phyloP scores from a whole-genome alignment of 495 filamentous ascomycete species.

The Hypoxylon crocopeplum region DNA sequence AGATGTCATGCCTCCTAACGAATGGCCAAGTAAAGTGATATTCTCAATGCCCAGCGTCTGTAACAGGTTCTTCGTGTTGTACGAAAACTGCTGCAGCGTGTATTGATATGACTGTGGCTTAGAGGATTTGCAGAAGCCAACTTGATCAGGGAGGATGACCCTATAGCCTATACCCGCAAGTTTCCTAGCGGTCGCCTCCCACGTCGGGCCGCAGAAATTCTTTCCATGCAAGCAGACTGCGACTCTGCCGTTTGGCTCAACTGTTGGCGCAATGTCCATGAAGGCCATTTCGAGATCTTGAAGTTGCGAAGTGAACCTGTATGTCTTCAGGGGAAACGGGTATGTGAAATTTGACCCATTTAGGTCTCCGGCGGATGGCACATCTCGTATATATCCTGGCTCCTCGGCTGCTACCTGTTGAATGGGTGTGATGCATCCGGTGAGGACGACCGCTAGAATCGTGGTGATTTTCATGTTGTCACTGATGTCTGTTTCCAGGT shows the following conservation, averaged over 20 bases:
- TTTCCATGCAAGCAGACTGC: constrained; percentile 54
- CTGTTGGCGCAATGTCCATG: constrained; percentile 49
- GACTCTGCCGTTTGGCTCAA: constrained; percentile 35
- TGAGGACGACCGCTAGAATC: constrained; percentile 13
- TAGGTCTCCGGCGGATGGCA: constrained; percentile 40
- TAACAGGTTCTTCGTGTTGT: constrained; percentile 49
- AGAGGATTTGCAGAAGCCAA: constrained; percentile 58
- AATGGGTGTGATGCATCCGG: constrained; percentile 7
- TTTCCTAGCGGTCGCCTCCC: constrained; percentile 43
- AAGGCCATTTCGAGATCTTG: constrained; percentile 53
- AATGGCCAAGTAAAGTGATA: constrained; percentile 53
- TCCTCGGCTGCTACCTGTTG: constrained; percentile 18
- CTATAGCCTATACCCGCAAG: constrained; percentile 48
- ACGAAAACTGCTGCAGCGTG: constrained; percentile 49
- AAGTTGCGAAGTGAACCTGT: constrained; percentile 46
- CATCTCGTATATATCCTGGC: constrained; percentile 34
- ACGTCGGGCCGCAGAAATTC: constrained; percentile 56
- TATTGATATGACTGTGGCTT: constrained; percentile 54
- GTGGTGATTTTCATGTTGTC: constrained; percentile 17
- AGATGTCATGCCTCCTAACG: constrained; percentile 55
- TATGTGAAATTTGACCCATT: constrained; percentile 55
- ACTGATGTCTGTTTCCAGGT: not conserved
- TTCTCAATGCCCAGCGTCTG: constrained; percentile 38
- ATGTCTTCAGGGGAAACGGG: constrained; percentile 49
- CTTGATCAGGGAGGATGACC: constrained; percentile 54